Evolutionary conservation across 768 basidiomycete species (phyloP).

Genomic region (Chlorophyllum brunneum): DNA sequence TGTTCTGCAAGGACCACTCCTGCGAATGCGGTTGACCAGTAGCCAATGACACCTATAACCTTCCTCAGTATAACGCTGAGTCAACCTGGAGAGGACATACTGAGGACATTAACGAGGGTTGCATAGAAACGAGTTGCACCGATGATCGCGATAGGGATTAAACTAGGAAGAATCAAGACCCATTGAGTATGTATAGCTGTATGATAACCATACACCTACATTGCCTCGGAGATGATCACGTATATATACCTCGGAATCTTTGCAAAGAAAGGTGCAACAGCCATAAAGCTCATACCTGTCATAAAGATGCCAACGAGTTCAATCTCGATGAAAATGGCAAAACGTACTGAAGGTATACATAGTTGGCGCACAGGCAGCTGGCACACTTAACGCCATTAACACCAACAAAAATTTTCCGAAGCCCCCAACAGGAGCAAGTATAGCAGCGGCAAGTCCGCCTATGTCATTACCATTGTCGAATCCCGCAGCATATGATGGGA

Average conservation of each 20-base stretch:
- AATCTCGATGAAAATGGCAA: background rate
- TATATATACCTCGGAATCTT: conserved; percentile 68
- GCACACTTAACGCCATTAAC: conserved; percentile 70
- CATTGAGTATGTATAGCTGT: too few relatives aligned
- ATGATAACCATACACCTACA: conserved; percentile 57
- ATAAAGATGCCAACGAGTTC: background rate
- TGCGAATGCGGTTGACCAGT: conserved; percentile 56
- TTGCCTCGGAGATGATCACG: conserved; percentile 57
- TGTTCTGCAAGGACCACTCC: conserved; percentile 66
- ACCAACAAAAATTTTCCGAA: conserved; percentile 74
- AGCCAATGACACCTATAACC: conserved; percentile 42
- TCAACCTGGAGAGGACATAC: conserved; percentile 26
- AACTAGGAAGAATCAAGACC: conserved; percentile 28
- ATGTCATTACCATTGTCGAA: conserved; percentile 51
- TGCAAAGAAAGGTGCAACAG: conserved; percentile 49
- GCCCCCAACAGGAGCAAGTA: conserved; percentile 54
- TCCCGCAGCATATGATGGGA: conserved; percentile 53
- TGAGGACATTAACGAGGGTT: conserved; percentile 62
- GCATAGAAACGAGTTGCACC: conserved; percentile 64
- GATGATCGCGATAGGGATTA: conserved; percentile 67
- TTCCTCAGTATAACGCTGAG: background rate
- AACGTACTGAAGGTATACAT: conserved; percentile 66
- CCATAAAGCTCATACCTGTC: conserved; percentile 58
- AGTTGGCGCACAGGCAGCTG: conserved; percentile 70
- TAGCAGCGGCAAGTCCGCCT: conserved; percentile 60